Base-by-base conservation (phyloP, 768 basidiomycete genomes). In the Candolleomyces aberdarensis region DNA sequence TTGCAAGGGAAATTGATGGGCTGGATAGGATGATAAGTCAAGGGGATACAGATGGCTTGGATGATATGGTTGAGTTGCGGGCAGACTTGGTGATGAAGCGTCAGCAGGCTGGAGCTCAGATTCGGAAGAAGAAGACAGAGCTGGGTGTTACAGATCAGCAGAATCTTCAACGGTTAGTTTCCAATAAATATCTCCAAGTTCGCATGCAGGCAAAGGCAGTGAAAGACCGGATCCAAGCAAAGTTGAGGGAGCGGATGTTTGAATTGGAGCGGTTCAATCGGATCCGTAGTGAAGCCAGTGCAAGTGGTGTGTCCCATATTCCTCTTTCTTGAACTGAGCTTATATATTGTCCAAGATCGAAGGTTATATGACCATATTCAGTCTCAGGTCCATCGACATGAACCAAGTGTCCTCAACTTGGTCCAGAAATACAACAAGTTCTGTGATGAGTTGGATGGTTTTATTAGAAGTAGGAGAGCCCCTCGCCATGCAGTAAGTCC, bases 291-390 rank as follows among this genome's bases (percentile, higher is more conserved):
- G 64, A 61, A 58, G 46, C 60, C 8, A 68, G 64, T 47, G 62
- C 62, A 65, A 61, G 56, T 62, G 73, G 72, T 59, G 39, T 47
- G 29, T 14, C 50, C 14, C n/a, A 26, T 26, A 26, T 26, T 26
- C 26, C 3, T 26, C 3, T 26, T 26, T 26, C 3, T 3, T 2
- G 3, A 1, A 26, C 26, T 26, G 3, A 26, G 26, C 26, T 26
- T 3, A 26, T 1, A 26, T 26, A 3, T 26, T 3, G 1, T 26
- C 26, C 26, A 26, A 72, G 71, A 72, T 13, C 22, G 63, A 4
- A 73, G 73, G 43, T 58, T 76, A 22, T 59, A 66, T n/a, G 57
- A 56, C 1, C 73, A 76, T 59, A 70, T 70, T 5, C 58, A 72
- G 17, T 31, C 62, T 5, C 64, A 67, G 3, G 62, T 75, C 7